Evolutionary conservation across 2,329 filamentous ascomycete genomes (phyloP).

Genomic region (Fusarium avenaceum): DNA sequence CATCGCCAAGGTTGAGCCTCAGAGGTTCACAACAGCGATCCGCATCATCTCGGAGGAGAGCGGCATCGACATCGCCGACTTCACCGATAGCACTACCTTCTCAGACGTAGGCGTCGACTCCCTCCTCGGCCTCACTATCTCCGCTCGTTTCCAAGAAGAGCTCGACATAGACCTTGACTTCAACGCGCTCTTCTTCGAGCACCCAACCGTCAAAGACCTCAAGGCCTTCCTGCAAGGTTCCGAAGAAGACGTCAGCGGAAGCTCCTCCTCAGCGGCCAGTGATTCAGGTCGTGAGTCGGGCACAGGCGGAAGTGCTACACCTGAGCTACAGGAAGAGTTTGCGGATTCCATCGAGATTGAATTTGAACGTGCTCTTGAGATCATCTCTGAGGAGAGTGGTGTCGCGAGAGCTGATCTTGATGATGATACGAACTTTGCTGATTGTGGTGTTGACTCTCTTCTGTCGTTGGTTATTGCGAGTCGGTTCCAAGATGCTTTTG

Average conservation of each 20-base stretch:
- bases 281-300: slow-evolving; percentile 18
- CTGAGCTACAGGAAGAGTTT: slow-evolving; percentile 21
- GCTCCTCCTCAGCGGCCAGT: slow-evolving; percentile 23
- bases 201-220: slow-evolving; percentile 67
- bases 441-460: slow-evolving; percentile 72
- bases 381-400: slow-evolving; percentile 65
- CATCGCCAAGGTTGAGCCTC: background rate
- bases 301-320: slow-evolving; percentile 16
- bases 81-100: slow-evolving; percentile 69
- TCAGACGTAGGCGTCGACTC: slow-evolving; percentile 72
- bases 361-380: slow-evolving; percentile 36
- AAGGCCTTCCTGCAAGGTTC: slow-evolving; percentile 52
- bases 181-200: slow-evolving; percentile 65
- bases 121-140: slow-evolving; percentile 71
- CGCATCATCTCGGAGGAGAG: slow-evolving; percentile 42
- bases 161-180: slow-evolving; percentile 68
- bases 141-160: slow-evolving; percentile 69
- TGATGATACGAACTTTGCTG: slow-evolving; percentile 69
- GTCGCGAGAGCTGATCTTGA: slow-evolving; percentile 67
- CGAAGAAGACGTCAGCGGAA: slow-evolving; percentile 20
- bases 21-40: slow-evolving; percentile 21
- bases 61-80: slow-evolving; percentile 54
- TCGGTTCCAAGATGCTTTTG: slow-evolving; percentile 62
- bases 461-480: slow-evolving; percentile 70
- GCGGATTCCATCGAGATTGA: slow-evolving; percentile 11